These are phyloP conservation scores for Tripidium arundinaceum DNA, from an alignment of 202 grass and related monocot species.

Conservation along the genomic window DNA sequence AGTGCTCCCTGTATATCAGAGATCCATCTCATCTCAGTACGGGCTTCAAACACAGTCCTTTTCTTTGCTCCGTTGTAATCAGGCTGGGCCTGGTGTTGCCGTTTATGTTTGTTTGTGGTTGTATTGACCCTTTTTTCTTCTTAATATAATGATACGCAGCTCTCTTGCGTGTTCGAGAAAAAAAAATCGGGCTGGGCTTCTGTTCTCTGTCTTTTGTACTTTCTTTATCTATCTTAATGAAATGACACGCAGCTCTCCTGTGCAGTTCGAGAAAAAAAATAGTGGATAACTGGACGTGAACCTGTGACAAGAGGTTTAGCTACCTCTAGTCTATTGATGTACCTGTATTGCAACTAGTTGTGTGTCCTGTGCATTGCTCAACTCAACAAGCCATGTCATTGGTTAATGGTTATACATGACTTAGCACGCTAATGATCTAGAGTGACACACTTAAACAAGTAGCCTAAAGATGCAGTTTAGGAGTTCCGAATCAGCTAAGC, in stretches of 20 bases:
- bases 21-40: background rate
- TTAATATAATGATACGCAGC: too few relatives aligned
- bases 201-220: background rate
- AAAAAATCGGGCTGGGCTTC: background rate
- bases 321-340: background rate
- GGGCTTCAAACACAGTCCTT: background rate
- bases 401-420: background rate
- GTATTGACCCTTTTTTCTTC: too few relatives aligned
- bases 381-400: background rate
- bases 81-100: too few relatives aligned
- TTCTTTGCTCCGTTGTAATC: background rate
- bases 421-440: background rate
- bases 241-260: too few relatives aligned
- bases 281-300: background rate
- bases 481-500: background rate
- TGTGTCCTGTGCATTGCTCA: background rate
- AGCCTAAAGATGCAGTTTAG: background rate
- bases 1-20: background rate
- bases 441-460: background rate
- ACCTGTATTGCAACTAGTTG: background rate
- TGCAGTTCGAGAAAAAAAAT: too few relatives aligned
- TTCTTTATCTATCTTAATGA: too few relatives aligned
- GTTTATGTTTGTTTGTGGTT: too few relatives aligned
- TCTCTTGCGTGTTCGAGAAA: too few relatives aligned
- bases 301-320: background rate